A percentile compares a stretch with the other conserved stretches of the same genome.
phyloP scores from a whole-genome alignment of 2,329 filamentous ascomycete species.

The Talaromyces sp. region DNA sequence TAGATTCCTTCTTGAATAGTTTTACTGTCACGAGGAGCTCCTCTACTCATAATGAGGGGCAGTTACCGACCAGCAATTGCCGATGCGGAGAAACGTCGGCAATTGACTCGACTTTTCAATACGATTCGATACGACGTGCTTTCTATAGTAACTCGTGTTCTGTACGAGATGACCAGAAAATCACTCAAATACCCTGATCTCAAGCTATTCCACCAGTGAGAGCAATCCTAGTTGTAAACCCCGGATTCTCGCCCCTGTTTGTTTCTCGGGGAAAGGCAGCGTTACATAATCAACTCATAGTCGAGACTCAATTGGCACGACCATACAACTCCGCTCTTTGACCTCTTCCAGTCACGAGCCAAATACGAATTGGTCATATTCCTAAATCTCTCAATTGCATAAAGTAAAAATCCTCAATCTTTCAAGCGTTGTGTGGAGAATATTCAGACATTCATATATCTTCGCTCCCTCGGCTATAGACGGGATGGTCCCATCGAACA shows the following conservation, averaged over 20 bases:
- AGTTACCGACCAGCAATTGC: constrained; percentile 20
- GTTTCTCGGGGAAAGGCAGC: not conserved
- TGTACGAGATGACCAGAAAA: not conserved
- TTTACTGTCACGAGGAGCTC: not conserved
- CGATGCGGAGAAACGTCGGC: constrained; percentile 21
- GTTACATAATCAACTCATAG: not conserved
- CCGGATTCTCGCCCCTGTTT: not conserved
- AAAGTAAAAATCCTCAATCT: not conserved
- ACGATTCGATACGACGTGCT: not conserved
- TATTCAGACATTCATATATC: not conserved
- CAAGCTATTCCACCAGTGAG: not conserved
- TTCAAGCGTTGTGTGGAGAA: not conserved
- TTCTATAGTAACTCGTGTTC: not conserved
- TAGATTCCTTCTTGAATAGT: not conserved
- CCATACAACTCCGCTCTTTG: not conserved
- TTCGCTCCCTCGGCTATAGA: not conserved
- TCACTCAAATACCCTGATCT: not conserved
- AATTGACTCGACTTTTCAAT: constrained; percentile 17
- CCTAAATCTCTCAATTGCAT: not conserved
- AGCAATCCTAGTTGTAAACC: not conserved
- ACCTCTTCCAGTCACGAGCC: not conserved
- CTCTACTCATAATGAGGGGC: constrained; percentile 14
- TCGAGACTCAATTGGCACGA: not conserved
- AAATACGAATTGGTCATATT: not conserved
- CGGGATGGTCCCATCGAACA: not conserved